These are phyloP conservation scores for Vitellaria paradoxa DNA, from an alignment of 179 eudicot species.

Conservation along the genomic window DNA sequence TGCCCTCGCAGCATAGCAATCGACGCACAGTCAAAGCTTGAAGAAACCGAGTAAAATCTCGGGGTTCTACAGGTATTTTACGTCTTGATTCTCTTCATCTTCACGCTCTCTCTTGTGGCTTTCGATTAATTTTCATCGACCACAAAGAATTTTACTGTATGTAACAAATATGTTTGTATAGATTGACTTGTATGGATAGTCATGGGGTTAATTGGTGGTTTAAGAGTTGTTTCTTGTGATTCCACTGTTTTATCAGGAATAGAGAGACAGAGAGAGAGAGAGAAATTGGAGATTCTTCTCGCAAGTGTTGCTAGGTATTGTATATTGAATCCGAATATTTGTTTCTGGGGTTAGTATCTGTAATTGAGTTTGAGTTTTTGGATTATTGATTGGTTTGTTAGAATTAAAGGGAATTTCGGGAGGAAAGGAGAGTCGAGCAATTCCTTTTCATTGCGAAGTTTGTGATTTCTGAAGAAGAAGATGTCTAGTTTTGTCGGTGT, in stretches of 20 bases:
- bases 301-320: conserved; percentile 2
- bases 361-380: background rate
- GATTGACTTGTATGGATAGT: no score
- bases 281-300: background rate
- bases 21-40: background rate
- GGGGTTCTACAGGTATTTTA: background rate
- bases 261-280: background rate
- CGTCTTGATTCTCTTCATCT: conserved; percentile 3
- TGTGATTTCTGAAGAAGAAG: conserved; percentile 8
- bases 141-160: background rate
- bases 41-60: background rate
- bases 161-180: no score
- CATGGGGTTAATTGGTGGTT: background rate
- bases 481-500: conserved; percentile 78
- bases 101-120: conserved; percentile 5
- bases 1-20: conserved; percentile 3
- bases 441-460: conserved; percentile 9
- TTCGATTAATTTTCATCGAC: conserved; percentile 1
- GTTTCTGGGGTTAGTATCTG: background rate
- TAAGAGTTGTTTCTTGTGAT: conserved; percentile 6
- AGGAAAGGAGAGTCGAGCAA: conserved; percentile 1
- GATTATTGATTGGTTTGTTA: background rate
- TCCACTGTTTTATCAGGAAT: background rate
- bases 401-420: background rate
- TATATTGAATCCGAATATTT: background rate